Percentiles rank a stretch among this genome's conserved stretches.
Evolutionary conservation across 2,329 filamentous ascomycete species (phyloP).

Genomic region (Trichophyton verrucosum): DNA sequence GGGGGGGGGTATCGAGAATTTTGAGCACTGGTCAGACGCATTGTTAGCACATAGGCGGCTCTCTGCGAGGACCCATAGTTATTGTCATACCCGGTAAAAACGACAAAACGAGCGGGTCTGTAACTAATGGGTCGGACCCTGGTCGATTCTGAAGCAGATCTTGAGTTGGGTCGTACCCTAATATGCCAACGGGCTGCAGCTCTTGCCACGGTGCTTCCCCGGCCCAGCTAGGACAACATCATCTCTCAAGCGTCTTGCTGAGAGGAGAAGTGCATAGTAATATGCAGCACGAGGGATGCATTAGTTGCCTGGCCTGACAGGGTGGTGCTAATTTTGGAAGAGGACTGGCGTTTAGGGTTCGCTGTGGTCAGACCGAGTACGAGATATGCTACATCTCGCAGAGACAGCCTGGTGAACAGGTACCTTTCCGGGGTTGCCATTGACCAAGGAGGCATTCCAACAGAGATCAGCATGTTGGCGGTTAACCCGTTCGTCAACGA

Average conservation of each 20-base stretch:
- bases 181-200: background rate
- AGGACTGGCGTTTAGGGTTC: background rate
- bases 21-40: background rate
- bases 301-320: background rate
- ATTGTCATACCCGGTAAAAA: background rate
- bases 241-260: background rate
- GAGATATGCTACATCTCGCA: background rate
- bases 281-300: background rate
- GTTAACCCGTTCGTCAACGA: background rate
- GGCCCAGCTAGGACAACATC: background rate
- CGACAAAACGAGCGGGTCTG: background rate
- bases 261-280: background rate
- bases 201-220: background rate
- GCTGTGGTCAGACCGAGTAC: background rate
- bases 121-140: background rate
- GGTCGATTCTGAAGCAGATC: conserved; percentile 5
- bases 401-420: background rate
- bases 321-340: conserved; percentile 2
- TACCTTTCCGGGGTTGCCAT: background rate
- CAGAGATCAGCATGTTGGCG: background rate
- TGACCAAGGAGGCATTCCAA: background rate
- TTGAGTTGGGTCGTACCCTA: background rate
- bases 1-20: background rate
- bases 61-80: background rate
- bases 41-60: conserved; percentile 3